Conservation (phyloP, 306 rosid genomes). For the Cicer judaicum region DNA sequence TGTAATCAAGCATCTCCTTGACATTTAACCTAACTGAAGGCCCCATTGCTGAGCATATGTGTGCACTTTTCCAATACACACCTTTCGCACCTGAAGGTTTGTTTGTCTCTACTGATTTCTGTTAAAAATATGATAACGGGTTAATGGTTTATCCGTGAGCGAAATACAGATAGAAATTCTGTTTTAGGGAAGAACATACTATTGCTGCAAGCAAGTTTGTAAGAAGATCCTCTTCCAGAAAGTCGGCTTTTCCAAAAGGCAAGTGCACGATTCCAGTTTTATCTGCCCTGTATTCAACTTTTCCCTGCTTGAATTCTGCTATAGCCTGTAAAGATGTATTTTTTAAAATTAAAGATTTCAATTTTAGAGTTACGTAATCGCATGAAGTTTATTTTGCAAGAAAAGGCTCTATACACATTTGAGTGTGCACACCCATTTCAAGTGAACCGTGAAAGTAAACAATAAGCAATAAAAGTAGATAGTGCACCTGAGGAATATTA, state of each 20-base stretch:
- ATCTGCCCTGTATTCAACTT: constrained; percentile 96
- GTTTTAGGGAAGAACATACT: constrained; percentile 60
- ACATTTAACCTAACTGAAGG: constrained; percentile 85
- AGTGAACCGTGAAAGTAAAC: constrained; percentile 9
- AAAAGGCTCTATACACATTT: background rate
- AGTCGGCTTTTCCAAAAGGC: constrained; percentile 87
- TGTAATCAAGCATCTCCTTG: constrained; percentile 90
- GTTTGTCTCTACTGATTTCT: constrained; percentile 91
- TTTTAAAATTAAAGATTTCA: background rate
- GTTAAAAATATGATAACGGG: constrained; percentile 35
- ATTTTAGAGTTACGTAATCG: background rate
- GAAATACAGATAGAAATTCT: constrained; percentile 16
- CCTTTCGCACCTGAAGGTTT: constrained; percentile 97
- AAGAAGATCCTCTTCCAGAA: constrained; percentile 85
- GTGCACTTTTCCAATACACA: constrained; percentile 96
- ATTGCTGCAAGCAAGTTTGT: constrained; percentile 79
- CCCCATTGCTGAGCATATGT: constrained; percentile 96
- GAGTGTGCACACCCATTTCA: background rate
- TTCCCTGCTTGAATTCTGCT: constrained; percentile 96
- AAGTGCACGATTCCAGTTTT: constrained; percentile 98
- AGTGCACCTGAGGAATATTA: constrained; percentile 87
- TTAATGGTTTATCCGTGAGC: background rate
- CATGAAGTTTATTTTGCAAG: constrained; percentile 3
- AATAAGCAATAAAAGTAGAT: constrained; percentile 7
- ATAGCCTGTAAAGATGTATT: constrained; percentile 69